A percentile compares a stretch with the other conserved stretches of the same genome.
Evolutionary conservation across 2,329 filamentous ascomycete genomes (phyloP).

Genomic region (Xylariales sp.): DNA sequence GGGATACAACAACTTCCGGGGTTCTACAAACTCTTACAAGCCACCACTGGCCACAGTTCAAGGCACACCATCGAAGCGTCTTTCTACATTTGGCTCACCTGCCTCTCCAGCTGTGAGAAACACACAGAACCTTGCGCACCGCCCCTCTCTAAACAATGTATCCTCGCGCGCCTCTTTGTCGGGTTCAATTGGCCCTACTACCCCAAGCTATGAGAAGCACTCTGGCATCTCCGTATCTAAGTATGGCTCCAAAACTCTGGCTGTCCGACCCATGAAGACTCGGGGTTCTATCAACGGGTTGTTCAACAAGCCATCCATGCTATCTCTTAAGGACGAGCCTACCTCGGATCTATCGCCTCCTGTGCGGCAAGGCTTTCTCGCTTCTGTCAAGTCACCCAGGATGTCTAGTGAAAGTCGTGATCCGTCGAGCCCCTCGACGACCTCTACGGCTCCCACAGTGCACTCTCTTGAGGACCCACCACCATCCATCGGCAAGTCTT

Average conservation of each 20-base stretch:
- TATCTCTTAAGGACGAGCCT: constrained; percentile 51
- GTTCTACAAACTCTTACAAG: constrained; percentile 58
- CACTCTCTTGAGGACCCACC: constrained; percentile 51
- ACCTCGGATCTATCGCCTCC: constrained; percentile 46
- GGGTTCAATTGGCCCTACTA: constrained; percentile 46
- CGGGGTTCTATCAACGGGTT: constrained; percentile 65
- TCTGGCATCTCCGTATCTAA: constrained; percentile 50
- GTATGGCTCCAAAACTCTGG: constrained; percentile 60
- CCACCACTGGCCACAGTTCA: constrained; percentile 57
- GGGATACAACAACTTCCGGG: constrained; percentile 55
- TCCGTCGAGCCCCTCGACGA: constrained; percentile 52
- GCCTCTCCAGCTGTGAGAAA: constrained; percentile 51
- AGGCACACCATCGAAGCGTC: constrained; percentile 56
- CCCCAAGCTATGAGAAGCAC: constrained; percentile 56
- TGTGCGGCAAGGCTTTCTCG: constrained; percentile 55
- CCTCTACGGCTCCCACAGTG: constrained; percentile 53
- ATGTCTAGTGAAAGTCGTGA: constrained; percentile 53
- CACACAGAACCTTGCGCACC: constrained; percentile 43
- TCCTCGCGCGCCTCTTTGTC: constrained; percentile 52
- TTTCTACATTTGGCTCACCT: constrained; percentile 51
- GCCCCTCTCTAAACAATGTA: constrained; percentile 47
- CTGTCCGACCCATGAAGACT: constrained; percentile 59
- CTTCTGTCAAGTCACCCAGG: constrained; percentile 54
- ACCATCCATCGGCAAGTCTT: constrained; percentile 70
- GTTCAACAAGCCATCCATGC: constrained; percentile 66